A percentile compares a stretch with the other conserved stretches of the same genome.
Evolutionary conservation across 1,284 basidiomycete species (phyloP).

Genomic region (Apiotrichum laibachii): DNA sequence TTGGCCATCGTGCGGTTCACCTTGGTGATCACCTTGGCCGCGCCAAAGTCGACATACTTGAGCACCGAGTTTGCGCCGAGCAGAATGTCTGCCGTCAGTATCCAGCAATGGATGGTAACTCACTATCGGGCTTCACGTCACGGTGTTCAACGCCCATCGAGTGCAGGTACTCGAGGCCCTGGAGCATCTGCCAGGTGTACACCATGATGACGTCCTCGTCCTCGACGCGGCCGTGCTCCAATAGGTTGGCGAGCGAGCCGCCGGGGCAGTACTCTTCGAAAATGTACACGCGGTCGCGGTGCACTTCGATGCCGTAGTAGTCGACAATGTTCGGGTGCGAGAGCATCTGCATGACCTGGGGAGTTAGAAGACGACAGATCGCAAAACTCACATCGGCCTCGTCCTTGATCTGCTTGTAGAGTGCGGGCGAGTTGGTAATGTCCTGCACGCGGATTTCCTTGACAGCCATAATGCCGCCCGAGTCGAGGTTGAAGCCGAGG

Average conservation of each 20-base stretch:
- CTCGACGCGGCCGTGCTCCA: constrained; percentile 93
- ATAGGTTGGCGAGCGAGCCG: constrained; percentile 81
- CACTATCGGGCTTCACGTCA: constrained; percentile 98
- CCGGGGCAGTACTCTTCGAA: constrained; percentile 99
- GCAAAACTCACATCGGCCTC: constrained; percentile 68
- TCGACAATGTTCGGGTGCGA: constrained; percentile 98
- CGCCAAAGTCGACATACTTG: constrained; percentile 98
- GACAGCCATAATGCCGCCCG: constrained; percentile 96
- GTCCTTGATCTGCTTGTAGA: constrained; percentile 92
- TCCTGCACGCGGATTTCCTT: constrained; percentile 99
- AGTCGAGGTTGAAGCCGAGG: constrained; percentile 93
- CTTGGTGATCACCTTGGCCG: constrained; percentile 94
- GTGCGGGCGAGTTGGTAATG: constrained; percentile 71
- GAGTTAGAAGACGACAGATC: background rate
- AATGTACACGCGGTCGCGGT: constrained; percentile 98
- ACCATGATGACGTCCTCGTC: constrained; percentile 95
- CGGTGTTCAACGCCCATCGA: constrained; percentile 86
- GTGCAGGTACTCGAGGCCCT: constrained; percentile 93
- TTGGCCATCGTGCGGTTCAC: constrained; percentile 85
- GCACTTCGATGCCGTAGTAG: constrained; percentile 97
- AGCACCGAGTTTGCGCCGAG: constrained; percentile 84
- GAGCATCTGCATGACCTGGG: constrained; percentile 86
- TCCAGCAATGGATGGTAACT: constrained; percentile 50
- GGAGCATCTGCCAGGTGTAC: constrained; percentile 95
- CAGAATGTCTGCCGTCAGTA: constrained; percentile 70